Base-by-base conservation (phyloP, 352 stramenopile species). In the Hyaloperonospora arabidopsidis region DNA sequence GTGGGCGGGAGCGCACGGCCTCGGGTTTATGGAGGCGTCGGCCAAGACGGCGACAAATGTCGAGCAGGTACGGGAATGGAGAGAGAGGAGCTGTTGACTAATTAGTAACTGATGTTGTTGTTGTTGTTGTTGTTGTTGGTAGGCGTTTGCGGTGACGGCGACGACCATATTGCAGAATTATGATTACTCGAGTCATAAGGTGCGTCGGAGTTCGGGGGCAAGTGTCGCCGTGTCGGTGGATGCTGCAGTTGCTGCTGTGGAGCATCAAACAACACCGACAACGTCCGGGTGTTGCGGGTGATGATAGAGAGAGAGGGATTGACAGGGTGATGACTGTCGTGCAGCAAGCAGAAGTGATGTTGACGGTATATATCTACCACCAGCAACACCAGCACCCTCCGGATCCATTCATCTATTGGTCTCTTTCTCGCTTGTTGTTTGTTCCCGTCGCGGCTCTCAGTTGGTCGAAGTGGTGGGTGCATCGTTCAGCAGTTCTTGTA, bases 21-120 rank as follows among this genome's bases (percentile, higher is more conserved):
- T 93, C n/a, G 86, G 74, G 40, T 94, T 91, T 52, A 87, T 92
- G 41, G 84, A 94, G 63, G 77, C 81, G 2, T 91, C 79, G 5
- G 84, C 82, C 18, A 92, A 92, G 64, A 92, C 80, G 2, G 82
- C 79, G 7, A 23, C 67, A 18, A 94, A 94, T 35, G 84, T 94
- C 38, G 84, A 94, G 48, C 68, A 83, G 68, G 82, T 89, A 49
- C 13, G 63, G 13, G 14, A 45, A 5, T 18, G 35, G 11, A 41
- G 35, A 5, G 15, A 18, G 19, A 19, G 11, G 38, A 19, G n/a
- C 15, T 18, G 15, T 11, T 14, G 25, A 29, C 25, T 29, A 7
- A 29, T 7, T 7, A 29, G 25, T 7, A 8, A 7, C 25, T 29
- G 25, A 49, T 48, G 43, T 28, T 44, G 32, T 36, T 59, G 28